Conservation (phyloP, 2,329 filamentous ascomycete genomes). For the Aspergillus terreus region DNA sequence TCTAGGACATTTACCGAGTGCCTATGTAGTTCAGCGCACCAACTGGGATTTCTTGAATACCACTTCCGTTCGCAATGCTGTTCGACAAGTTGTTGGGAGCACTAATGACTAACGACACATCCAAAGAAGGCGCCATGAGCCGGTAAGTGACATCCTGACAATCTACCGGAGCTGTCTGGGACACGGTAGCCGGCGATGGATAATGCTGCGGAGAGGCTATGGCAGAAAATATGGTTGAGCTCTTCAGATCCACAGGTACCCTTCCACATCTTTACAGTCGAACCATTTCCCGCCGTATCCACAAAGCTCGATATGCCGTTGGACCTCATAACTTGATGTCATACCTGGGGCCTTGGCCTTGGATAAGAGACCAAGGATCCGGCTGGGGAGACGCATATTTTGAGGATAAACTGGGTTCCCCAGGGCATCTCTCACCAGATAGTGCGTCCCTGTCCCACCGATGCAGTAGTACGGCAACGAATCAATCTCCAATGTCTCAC, state of each 20-base stretch:
- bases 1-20: neutral
- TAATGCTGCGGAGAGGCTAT: too few relatives aligned
- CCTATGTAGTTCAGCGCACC: too few relatives aligned
- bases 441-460: constrained; percentile 67
- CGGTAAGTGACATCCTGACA: too few relatives aligned
- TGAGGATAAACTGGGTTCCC: constrained; percentile 31
- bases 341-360: neutral
- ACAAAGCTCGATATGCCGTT: constrained; percentile 7
- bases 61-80: too few relatives aligned
- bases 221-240: neutral
- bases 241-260: constrained; percentile 11
- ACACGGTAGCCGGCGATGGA: too few relatives aligned
- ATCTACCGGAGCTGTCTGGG: neutral
- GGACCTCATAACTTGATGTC: neutral
- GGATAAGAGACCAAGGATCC: constrained; percentile 13
- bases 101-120: too few relatives aligned
- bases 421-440: constrained; percentile 37
- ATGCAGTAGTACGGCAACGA: constrained; percentile 61
- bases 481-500: constrained; percentile 57
- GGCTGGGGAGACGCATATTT: constrained; percentile 18
- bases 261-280: constrained; percentile 19
- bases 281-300: constrained; percentile 19
- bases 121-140: too few relatives aligned
- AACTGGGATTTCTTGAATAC: too few relatives aligned
- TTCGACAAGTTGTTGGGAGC: too few relatives aligned